These are phyloP conservation scores for Fusarium sp. DNA, from an alignment of 2,329 filamentous ascomycete species.

Conservation along the genomic window DNA sequence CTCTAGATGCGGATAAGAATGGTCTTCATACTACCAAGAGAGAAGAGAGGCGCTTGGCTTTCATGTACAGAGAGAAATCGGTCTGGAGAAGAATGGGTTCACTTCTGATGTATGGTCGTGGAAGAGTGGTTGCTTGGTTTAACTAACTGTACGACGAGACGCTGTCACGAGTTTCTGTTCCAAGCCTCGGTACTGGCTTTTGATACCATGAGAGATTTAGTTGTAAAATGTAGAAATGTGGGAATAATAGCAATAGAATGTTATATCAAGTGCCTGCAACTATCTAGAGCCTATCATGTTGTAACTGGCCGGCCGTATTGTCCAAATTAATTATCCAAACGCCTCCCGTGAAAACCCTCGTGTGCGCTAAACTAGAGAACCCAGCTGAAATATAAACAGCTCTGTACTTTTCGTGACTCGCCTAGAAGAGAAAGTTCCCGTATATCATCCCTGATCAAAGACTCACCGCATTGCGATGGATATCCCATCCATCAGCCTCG, in stretches of 20 bases:
- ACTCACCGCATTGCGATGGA: not conserved
- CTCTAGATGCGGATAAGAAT: not conserved
- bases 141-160: not conserved
- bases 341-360: not conserved
- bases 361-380: not conserved
- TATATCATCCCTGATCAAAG: not conserved
- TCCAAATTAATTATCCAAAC: not conserved
- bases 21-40: not conserved
- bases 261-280: not conserved
- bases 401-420: not conserved
- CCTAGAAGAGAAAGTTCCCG: not conserved
- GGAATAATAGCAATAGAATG: not conserved
- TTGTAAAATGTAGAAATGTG: not conserved
- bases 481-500: not conserved
- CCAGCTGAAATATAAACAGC: not conserved
- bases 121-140: not conserved
- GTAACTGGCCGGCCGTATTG: not conserved
- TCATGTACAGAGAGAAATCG: not conserved
- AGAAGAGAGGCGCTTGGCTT: not conserved
- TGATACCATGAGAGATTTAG: not conserved
- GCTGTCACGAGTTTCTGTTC: not conserved
- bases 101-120: no score
- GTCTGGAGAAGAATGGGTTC: not conserved
- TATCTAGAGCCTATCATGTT: not conserved
- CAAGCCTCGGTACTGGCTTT: not conserved